Evolutionary conservation across 2,329 filamentous ascomycete genomes (phyloP), one percentile per base, ranked within the genome.

Genomic region (Fusarium kyushuense): DNA sequence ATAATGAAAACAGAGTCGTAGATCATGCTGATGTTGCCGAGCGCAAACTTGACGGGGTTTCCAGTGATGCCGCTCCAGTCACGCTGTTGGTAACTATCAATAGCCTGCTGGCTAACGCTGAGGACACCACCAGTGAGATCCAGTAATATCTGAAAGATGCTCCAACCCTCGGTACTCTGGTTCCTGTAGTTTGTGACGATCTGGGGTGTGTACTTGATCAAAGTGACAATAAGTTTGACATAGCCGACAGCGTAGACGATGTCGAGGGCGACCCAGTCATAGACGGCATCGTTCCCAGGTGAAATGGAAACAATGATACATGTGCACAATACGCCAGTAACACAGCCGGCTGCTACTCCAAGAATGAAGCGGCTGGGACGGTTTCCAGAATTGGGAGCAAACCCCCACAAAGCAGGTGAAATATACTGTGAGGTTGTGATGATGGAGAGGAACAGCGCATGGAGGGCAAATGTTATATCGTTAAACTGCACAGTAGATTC

Each of bases 121-220:
- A 98, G 82, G 19, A 96, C 76, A 35, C 95, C 94, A 36, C 96
- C 96, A 2, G 84, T 82, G 62, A 97, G 86, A 76, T 98, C 96
- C 12, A 97, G 84, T 46, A 97, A 81, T 72, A 97, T 94, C 77
- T 93, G 90, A 64, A 82, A 82, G 69, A 97, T 97, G 73, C 89
- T 91, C 94, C 95, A 98, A 36, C 96, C 96, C 21, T 86, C 81
- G 1, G 96, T 98, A 58, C 92, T 96, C 76, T 90, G 87, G 74
- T 95, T 93, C 73, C 89, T 89, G 77, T 91, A 94, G 82, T 98
- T 98, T 72, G 91, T 85, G 74, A 91, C 84, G 36, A 92, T 88
- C 83, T 97, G 94, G 7, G 96, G 96, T 46, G 93, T 89, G 80
- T 97, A 98, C 81, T 99, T 99, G 80, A 97, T 87, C 27, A 97